Base-by-base conservation (phyloP, 2,329 filamentous ascomycete species). In the Aspergillus sp. region DNA sequence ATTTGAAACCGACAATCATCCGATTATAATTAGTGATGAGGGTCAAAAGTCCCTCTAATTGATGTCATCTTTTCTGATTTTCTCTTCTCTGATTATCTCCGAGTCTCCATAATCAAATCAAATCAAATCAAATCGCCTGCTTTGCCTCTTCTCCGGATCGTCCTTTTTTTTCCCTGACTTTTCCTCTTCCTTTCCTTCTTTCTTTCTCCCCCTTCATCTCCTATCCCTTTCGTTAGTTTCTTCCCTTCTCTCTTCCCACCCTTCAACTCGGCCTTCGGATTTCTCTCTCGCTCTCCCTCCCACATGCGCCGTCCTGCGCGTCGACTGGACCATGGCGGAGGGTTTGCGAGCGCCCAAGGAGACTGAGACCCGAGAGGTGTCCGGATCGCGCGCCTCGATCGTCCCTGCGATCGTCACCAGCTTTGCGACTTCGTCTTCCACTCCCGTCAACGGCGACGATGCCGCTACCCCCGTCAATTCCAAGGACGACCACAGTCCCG, bases 251-350 rank as follows among this genome's bases (percentile, higher is more conserved):
- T 22, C 32, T 11, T 10, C 22, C 16, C 5, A 32, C 26, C 7
- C 26, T n/a, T 20, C n/a, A 54, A 24, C 46, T 54, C 36, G 26
- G 26, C 31, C 32, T 56, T 36, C 51, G 29, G 26, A 42, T 59
- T 52, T 24, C 36, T 45, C 42, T 57, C 24, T 52, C 31, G 20
- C n/a, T 42, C 46, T 16, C 39, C 39, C 52, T 60, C 42, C 62
- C 59, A 56, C 63, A 73, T 73, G 71, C 62, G 62, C 67, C 47
- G 42, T 52, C 47, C 59, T 60, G 57, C 51, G 61, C 57, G 58
- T 57, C 60, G 56, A 51, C 52, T 45, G 12, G 32, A 66, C 57
- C 52, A 75, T 75, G 72, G 68, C 68, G 68, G 71, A 73, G 71
- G 71, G 63, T 68, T 69, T 63, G 63, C 66, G 61, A 57, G 66